Percentiles rank a stretch among this genome's conserved stretches.
Conservation (phyloP, 371 early-diverging fungal genomes). For the Actinomortierella wolfii region DNA sequence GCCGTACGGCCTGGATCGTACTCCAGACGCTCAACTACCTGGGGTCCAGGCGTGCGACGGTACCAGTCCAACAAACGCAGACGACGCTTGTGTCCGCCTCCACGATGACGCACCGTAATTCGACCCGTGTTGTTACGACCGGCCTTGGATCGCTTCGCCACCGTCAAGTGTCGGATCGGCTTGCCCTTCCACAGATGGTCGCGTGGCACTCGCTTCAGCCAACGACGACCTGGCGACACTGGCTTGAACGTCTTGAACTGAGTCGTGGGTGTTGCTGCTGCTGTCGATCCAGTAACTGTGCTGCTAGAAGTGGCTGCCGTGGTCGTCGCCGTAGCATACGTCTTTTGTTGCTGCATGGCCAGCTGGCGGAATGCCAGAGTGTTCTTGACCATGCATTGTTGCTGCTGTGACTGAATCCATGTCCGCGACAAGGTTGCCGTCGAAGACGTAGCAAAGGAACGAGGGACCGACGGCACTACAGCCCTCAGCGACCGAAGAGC, state of each 20-base stretch:
- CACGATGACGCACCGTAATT: conserved; percentile 93
- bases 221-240: conserved; percentile 87
- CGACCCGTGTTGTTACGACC: conserved; percentile 93
- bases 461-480: too few relatives aligned
- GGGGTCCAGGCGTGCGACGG: conserved; percentile 76
- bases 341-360: conserved; percentile 9
- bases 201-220: conserved; percentile 86
- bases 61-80: conserved; percentile 89
- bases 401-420: too few relatives aligned
- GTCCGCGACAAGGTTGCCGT: too few relatives aligned
- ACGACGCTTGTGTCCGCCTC: conserved; percentile 93
- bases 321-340: conserved; percentile 31
- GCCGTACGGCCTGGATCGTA: conserved; percentile 95
- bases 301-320: conserved; percentile 9
- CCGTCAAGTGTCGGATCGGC: conserved; percentile 79
- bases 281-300: too few relatives aligned
- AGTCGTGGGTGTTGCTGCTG: conserved; percentile 4
- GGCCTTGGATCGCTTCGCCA: conserved; percentile 81
- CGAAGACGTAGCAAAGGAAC: too few relatives aligned
- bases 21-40: conserved; percentile 89
- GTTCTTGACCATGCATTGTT: too few relatives aligned
- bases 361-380: neutral
- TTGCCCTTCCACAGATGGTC: conserved; percentile 93
- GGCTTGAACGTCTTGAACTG: conserved; percentile 93
- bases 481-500: too few relatives aligned